phyloP scores from a whole-genome alignment of 179 eudicot genomes.

The Corrigiola litoralis region DNA sequence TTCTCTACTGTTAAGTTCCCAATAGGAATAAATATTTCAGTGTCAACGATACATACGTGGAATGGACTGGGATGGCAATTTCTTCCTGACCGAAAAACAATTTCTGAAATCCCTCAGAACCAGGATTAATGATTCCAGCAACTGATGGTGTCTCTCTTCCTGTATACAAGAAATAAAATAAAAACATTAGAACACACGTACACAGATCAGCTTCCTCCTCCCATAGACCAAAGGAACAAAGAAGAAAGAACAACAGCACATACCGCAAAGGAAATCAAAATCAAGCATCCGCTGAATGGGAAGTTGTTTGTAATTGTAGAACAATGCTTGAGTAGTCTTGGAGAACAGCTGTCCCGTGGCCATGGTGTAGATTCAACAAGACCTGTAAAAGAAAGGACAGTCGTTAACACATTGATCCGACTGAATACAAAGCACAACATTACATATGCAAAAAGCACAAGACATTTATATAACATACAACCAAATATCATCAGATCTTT shows the following conservation, averaged over 20 bases:
- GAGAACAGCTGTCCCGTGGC: conserved; percentile 98
- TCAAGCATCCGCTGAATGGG: conserved; percentile 99
- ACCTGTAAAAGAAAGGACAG: conserved; percentile 23
- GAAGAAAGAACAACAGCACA: conserved; percentile 7
- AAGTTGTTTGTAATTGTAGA: conserved; percentile 92
- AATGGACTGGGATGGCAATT: conserved; percentile 98
- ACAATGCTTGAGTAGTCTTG: conserved; percentile 88
- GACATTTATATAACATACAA: not conserved
- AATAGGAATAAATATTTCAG: not conserved
- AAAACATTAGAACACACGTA: not conserved
- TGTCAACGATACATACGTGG: conserved; percentile 52
- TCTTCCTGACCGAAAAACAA: conserved; percentile 99
- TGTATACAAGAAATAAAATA: not conserved
- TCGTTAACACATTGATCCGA: not conserved
- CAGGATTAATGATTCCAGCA: conserved; percentile 98
- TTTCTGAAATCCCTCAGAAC: conserved; percentile 97
- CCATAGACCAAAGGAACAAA: not conserved
- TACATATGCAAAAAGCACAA: not conserved
- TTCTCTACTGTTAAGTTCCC: too few relatives aligned
- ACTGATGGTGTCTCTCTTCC: conserved; percentile 90
- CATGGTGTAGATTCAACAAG: conserved; percentile 48
- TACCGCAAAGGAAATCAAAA: conserved; percentile 99
- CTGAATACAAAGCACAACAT: not conserved
- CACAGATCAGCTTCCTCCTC: not conserved
- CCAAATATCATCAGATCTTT: not conserved